A percentile compares a stretch with the other conserved stretches of the same genome.
Conservation (phyloP, 371 early-diverging fungal species). For the Apophysomyces trapeziformis region DNA sequence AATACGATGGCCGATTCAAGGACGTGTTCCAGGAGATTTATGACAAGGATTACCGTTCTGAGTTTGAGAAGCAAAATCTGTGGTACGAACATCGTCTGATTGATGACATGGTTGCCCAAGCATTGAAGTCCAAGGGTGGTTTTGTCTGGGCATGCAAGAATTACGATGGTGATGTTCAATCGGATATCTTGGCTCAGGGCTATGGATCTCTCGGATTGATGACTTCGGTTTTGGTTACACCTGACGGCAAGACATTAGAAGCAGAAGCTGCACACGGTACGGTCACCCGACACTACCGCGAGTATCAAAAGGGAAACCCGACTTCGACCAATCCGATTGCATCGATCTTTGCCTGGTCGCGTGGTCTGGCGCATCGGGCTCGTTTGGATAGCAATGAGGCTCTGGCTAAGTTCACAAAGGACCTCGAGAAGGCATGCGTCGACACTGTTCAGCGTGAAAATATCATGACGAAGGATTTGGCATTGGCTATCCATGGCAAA, state of each 20-base stretch:
- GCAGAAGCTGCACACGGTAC: conserved; percentile 96
- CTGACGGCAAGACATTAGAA: conserved; percentile 91
- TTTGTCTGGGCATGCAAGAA: conserved; percentile 95
- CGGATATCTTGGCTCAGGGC: conserved; percentile 92
- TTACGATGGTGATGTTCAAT: conserved; percentile 93
- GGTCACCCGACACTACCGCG: conserved; percentile 94
- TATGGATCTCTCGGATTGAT: conserved; percentile 88
- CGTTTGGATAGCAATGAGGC: conserved; percentile 81
- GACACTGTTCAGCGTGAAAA: conserved; percentile 78
- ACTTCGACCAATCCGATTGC: conserved; percentile 95
- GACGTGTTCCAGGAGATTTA: conserved; percentile 91
- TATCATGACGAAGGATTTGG: conserved; percentile 95
- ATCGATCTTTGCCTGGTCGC: conserved; percentile 94
- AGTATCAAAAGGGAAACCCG: conserved; percentile 86
- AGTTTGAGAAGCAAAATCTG: conserved; percentile 71
- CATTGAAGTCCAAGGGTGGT: conserved; percentile 89
- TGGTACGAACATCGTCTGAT: conserved; percentile 96
- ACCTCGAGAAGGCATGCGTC: conserved; percentile 85
- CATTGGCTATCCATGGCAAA: conserved; percentile 86
- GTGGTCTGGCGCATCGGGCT: conserved; percentile 91
- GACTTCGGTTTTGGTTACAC: conserved; percentile 91
- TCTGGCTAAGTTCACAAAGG: conserved; percentile 67
- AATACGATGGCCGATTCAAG: conserved; percentile 96
- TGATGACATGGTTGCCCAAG: conserved; percentile 97
- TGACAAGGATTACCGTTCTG: conserved; percentile 63